Evolutionary conservation across 768 basidiomycete species (phyloP), one percentile per base, ranked within the genome.

Genomic region (Auricularia sp.): DNA sequence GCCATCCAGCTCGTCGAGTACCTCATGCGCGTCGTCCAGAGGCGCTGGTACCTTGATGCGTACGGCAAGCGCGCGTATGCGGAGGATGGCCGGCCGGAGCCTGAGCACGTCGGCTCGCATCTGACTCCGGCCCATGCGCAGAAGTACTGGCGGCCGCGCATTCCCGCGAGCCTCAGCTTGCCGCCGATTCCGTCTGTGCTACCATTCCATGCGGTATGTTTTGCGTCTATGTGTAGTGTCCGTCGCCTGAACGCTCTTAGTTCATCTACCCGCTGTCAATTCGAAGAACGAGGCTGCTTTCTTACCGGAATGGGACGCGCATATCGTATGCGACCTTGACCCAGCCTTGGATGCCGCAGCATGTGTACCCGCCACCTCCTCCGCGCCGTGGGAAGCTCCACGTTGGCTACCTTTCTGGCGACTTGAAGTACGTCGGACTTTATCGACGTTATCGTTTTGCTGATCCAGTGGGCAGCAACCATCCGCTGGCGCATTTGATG

Each of bases 401-500:
- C 64, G 64, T 83, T 64, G 82, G 80, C 18, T 83, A 82, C 69
- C 74, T 83, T 54, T 80, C 80, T 0, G 77, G 78, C 42, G 82
- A 82, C 67, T 76, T 82, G 29, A 78, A 54, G 77, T 69, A 13
- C 36, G 61, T 58, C 34, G 33, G 39, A 16, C 39, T 39, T 35
- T 64, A 29, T 36, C 33, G 21, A 34, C 24, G 6, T 16, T 14
- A 10, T 33, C 33, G n/a, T 33, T 33, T 10, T 51, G 47, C 39
- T 42, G 39, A 42, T 7, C 39, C 8, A 42, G 7, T 7, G 39
- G 7, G 39, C 63, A 82, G 81, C 68, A 79, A 83, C 65, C 82
- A 83, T 64, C 82, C 82, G 13, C 71, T 83, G 59, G 76, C 81
- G 29, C 82, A 83, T 67, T 75, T 83, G 62, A 83, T 82, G 80